phyloP scores from a whole-genome alignment of 176 grass and related monocot species.

The Triticum timopheevii region DNA sequence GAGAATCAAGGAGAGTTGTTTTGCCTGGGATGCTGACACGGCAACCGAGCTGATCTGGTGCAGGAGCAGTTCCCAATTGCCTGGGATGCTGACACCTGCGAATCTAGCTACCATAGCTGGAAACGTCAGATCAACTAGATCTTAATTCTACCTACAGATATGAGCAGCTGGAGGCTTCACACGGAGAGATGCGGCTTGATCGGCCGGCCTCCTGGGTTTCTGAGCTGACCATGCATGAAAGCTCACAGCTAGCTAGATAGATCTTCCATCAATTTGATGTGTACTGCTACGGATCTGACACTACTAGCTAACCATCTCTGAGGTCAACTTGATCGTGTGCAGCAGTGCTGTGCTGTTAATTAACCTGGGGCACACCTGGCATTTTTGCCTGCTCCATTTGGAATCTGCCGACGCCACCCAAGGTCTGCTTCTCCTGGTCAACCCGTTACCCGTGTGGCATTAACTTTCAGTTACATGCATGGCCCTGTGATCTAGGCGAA shows the following conservation, averaged over 20 bases:
- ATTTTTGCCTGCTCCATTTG: background rate
- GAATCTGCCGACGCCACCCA: background rate
- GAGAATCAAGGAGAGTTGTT: background rate
- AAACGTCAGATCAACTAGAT: background rate
- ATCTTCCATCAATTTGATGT: background rate
- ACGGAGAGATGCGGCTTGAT: background rate
- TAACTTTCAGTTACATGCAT: background rate
- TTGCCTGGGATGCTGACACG: background rate
- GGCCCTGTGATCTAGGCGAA: conserved; percentile 13
- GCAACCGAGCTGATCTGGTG: background rate
- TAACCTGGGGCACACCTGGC: background rate
- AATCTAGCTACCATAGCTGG: background rate
- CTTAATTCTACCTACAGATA: background rate
- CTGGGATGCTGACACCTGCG: too few relatives aligned
- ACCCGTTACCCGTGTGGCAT: background rate
- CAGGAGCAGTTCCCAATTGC: background rate
- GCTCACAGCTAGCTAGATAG: background rate
- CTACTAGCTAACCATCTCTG: background rate
- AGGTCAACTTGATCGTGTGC: background rate
- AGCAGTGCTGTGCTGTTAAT: background rate
- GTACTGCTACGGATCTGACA: background rate
- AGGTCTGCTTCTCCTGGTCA: conserved; percentile 24
- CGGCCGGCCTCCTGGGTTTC: background rate
- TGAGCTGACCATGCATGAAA: background rate
- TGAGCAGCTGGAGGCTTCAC: conserved; percentile 11